Conservation (phyloP, 78 protist species). For the Dictyostelium purpureum region DNA sequence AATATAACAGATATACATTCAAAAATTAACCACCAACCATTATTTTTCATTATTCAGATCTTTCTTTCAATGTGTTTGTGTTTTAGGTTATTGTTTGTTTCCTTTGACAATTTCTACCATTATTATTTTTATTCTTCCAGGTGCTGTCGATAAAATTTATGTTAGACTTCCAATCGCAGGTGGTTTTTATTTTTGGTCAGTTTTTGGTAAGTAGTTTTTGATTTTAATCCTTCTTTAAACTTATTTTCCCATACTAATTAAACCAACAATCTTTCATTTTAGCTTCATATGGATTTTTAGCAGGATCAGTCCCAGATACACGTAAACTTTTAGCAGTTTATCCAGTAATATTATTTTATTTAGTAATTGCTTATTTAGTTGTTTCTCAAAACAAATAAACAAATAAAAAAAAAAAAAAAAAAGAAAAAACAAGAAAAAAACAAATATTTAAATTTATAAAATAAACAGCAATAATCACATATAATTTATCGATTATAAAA, state of each 20-base stretch:
- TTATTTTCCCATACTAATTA: not conserved
- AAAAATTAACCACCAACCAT: not conserved
- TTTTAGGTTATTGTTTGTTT: constrained; percentile 96
- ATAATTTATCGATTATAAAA: not conserved
- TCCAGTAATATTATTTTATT: constrained; percentile 76
- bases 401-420: not conserved
- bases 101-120: constrained; percentile 88
- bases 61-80: constrained; percentile 95
- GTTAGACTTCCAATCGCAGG: constrained; percentile 53
- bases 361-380: constrained; percentile 74
- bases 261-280: not conserved
- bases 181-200: constrained; percentile 53
- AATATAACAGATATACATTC: not conserved
- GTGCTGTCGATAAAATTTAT: not conserved
- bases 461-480: not conserved
- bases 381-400: no score
- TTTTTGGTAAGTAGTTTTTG: constrained; percentile 39
- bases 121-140: constrained; percentile 26
- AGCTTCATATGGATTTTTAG: constrained; percentile 81
- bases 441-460: not conserved
- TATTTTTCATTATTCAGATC: constrained; percentile 76
- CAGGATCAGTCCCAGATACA: constrained; percentile 36
- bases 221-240: not conserved
- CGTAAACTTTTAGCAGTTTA: constrained; percentile 69
- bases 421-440: not conserved